Evolutionary conservation across 2,329 filamentous ascomycete species (phyloP), one percentile per base, ranked within the genome.

Genomic region (Talaromyces sp.): DNA sequence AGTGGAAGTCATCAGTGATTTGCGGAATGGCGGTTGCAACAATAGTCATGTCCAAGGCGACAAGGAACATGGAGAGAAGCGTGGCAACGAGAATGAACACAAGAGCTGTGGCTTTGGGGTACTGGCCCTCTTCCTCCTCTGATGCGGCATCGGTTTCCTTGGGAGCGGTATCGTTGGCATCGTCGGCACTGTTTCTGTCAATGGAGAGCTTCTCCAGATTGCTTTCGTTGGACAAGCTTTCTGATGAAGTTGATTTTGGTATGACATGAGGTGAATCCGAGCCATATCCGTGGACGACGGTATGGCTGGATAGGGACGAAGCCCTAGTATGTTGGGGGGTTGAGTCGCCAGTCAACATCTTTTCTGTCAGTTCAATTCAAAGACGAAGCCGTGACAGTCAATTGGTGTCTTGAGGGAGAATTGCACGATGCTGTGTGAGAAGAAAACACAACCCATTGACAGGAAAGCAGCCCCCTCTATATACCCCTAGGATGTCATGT

Each of bases 21-120:
- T 61, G 52, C 5, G 68, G 68, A 12, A 70, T 69, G 11, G 70
- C 72, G 3, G 71, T 74, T 10, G 71, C 69, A 32, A 74, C 69
- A 52, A 74, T 75, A 2, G 62, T 64, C 62, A 64, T 64, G 53
- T 64, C 62, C 5, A 64, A 55, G 14, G 62, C 61, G 35, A 64
- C 58, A 3, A 64, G 53, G 61, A 64, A 64, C 50, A 64, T 64
- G 27, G 62, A 59, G 14, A 64, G 52, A 17, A 64, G 38, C 9
- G 61, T 46, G 14, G 60, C 61, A 10, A 64, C 27, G 48, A 64
- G 46, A 29, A 64, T 61, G 19, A 62, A 56, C 27, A 57, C 46
- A 27, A 64, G 61, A 19, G 58, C 48, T 24, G 54, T 29, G 4
- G 61, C 54, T 9, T 54, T 57, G 7, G 62, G 62, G 29, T 64